phyloP scores from a whole-genome alignment of 345 rosid species.

The Eucalyptus albens region DNA sequence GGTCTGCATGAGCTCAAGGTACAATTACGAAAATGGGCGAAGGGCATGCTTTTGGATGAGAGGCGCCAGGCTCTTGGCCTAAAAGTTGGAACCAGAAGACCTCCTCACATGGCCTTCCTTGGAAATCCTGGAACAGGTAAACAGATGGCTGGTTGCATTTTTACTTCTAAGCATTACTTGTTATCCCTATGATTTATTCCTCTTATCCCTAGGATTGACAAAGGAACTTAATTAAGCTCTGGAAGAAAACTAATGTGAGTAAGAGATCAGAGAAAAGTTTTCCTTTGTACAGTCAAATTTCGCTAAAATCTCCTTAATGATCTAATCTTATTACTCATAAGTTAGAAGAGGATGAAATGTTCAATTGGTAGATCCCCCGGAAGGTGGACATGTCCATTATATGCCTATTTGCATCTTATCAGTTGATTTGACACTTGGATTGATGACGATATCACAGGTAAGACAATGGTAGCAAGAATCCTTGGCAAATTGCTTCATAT shows the following conservation, averaged over 20 bases:
- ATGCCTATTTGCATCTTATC: neutral
- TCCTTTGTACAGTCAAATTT: neutral
- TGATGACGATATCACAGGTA: constrained; percentile 29
- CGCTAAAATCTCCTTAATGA: neutral
- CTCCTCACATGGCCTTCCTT: constrained; percentile 98
- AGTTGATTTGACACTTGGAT: neutral
- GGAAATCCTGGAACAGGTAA: constrained; percentile 98
- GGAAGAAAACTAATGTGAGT: neutral
- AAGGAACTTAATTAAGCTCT: neutral
- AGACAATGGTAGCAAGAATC: constrained; percentile 96
- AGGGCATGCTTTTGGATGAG: constrained; percentile 98
- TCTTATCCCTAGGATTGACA: neutral
- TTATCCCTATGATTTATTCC: neutral
- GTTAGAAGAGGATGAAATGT: neutral
- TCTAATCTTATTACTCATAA: neutral
- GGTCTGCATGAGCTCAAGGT: constrained; percentile 78
- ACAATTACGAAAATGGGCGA: constrained; percentile 93
- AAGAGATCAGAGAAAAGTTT: neutral
- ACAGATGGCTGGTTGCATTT: neutral
- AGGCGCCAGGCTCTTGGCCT: constrained; percentile 84
- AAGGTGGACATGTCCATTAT: neutral
- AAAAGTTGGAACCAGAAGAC: constrained; percentile 73
- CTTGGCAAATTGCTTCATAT: constrained; percentile 84
- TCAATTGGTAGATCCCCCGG: neutral
- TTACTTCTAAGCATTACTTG: neutral